Evolutionary conservation across 108 stramenopile species (phyloP), one percentile per base, ranked within the genome.

Genomic region (Pseudonitzschia delicatissima): DNA sequence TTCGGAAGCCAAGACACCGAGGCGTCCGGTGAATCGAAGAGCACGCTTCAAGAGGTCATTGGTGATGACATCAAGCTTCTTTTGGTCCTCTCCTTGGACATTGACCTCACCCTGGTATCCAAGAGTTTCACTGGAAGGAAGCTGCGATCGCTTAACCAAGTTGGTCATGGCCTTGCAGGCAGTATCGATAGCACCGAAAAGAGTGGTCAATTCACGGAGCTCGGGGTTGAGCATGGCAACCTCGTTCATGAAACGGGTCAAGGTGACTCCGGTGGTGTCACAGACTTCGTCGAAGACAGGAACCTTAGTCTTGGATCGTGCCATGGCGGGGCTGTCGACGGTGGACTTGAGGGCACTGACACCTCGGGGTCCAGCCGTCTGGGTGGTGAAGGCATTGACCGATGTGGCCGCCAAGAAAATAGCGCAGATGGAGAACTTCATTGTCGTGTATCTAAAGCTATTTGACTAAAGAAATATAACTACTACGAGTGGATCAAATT

Each of bases 1-100:
- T 66, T 80, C 86, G 9, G 91, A 85, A 20, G 87, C 91, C 25
- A 92, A 73, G 3, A 95, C 80, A 32, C 88, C 84, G 7, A 92
- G 50, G 35, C 84, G 77, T 11, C 94, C 94, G 0, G 91, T 92
- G 67, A 92, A 95, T n/a, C 86, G 84, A 42, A 99, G 81, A 12
- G 96, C 94, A 57, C 96, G 97, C 62, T 95, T 92, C 45, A 99
- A 73, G 17, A 98, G 87, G 31, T 96, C 95, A 72, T 98, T 96
- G 20, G 97, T 94, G 52, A 99, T 86, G 45, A 96, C 84, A 89
- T 99, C 99, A 2, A 99, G 87, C 67, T 92, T 92, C 80, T 87
- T 83, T 36, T 92, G 86, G 66, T 93, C 87, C 65, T 92, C 91
- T 17, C 91, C 91, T 70, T 92, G 91, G 7, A 92, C 68, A 75